Percentiles rank a stretch among this genome's conserved stretches.
phyloP scores from a whole-genome alignment of 2,329 filamentous ascomycete genomes.

The Monilinia fructigena region DNA sequence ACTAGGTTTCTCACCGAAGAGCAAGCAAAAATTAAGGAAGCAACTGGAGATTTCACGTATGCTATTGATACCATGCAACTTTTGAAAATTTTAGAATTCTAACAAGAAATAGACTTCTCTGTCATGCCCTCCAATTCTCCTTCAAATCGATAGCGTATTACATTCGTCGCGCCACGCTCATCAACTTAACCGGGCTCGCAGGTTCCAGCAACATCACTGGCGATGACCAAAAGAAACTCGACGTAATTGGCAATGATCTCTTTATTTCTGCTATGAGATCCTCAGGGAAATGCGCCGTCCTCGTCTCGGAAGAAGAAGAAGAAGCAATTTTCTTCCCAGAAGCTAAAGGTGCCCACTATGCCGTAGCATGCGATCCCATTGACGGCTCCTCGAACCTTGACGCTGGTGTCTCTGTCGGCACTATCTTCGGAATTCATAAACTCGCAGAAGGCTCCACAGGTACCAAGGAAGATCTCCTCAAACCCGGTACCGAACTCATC shows the following conservation, averaged over 20 bases:
- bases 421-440: slow-evolving; percentile 94
- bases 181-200: slow-evolving; percentile 92
- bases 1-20: slow-evolving; percentile 96
- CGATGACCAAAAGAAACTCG: slow-evolving; percentile 99
- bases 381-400: slow-evolving; percentile 97
- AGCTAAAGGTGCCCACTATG: slow-evolving; percentile 76
- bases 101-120: slow-evolving; percentile 67
- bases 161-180: slow-evolving; percentile 90
- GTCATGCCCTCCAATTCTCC: slow-evolving; percentile 96
- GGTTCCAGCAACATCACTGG: slow-evolving; percentile 93
- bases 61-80: slow-evolving; percentile 37
- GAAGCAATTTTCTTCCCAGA: slow-evolving; percentile 83
- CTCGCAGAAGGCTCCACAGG: slow-evolving; percentile 73
- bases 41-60: slow-evolving; percentile 97
- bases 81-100: slow-evolving; percentile 11
- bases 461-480: slow-evolving; percentile 80
- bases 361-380: slow-evolving; percentile 95
- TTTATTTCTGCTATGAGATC: slow-evolving; percentile 95
- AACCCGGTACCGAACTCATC: slow-evolving; percentile 85
- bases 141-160: slow-evolving; percentile 99
- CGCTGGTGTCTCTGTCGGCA: slow-evolving; percentile 95
- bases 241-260: slow-evolving; percentile 97
- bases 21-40: slow-evolving; percentile 88
- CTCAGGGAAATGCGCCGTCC: slow-evolving; percentile 82
- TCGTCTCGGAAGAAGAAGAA: slow-evolving; percentile 98